Evolutionary conservation across 2,329 filamentous ascomycete genomes (phyloP), one percentile per base, ranked within the genome.

Genomic region (Didymella exigua): DNA sequence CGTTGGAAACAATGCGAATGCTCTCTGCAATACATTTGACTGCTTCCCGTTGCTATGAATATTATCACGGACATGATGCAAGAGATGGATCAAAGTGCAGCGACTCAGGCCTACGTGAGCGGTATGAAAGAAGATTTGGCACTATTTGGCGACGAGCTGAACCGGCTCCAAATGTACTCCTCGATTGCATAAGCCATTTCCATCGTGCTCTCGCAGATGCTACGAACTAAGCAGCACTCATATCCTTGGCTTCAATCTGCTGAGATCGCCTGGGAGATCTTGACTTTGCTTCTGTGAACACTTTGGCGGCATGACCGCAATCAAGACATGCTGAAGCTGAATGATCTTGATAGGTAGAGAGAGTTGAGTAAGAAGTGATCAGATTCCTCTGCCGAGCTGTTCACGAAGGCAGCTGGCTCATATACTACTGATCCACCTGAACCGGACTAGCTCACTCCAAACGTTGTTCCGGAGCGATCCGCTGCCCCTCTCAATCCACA

Each of bases 71-170:
- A 50, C 5, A 42, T 60, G 16, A 54, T 54, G 29, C 55, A 58
- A 26, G 53, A 56, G 37, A 48, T 56, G 53, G 53, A 56, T 13
- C 53, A 48, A 31, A 48, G 43, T n/a, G 49, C 44, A 19, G 50
- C 46, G 10, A 55, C 52, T 14, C 52, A 55, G 49, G 52, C 41
- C 18, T 61, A 61, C n/a, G 59, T 59, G 26, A 51, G 55, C 18
- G 59, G 56, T 30, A 59, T 56, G 59, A 59, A 59, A n/a, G 59
- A 61, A 29, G 52, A 54, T 16, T 36, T 61, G 48, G 27, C 37
- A 7, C 26, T 61, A 13, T 49, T 54, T 19, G 56, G 58, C 10
- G 59, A 59, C 19, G 58, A 61, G 49, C 33, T 59, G 23, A 54
- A 58, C 9, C 54, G 54, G 37, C 57, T 59, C 10, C 44, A 49